Base-by-base conservation (phyloP, 768 basidiomycete species). In the Tricholoma furcatifolium region DNA sequence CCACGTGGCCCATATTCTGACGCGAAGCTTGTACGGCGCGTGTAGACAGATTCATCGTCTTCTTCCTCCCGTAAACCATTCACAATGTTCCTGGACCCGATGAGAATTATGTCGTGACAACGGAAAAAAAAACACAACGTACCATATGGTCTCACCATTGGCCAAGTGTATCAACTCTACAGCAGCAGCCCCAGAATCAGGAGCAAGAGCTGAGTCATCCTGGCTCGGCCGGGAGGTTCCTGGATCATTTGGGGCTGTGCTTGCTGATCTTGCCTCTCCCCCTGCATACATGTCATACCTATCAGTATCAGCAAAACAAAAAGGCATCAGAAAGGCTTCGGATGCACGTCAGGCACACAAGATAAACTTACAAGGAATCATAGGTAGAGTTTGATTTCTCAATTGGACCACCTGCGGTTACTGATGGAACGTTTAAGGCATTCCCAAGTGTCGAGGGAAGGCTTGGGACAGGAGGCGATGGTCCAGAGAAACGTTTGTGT, bases 91-190 rank as follows among this genome's bases (percentile, higher is more conserved):
- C 89, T 88, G 62, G 44, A 30, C 23, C 43, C 59, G 32, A 44
- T 60, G 51, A 57, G 50, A 50, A 59, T 27, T 50, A 53, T 47
- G 32, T 32, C 32, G 43, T 41, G 42, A 43, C 50, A 34, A 59
- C 50, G 50, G n/a, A 21, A 36, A 51, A 36, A 35, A 47, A 27
- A 34, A 35, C 14, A 42, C 54, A 30, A 74, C 83, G 53, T 50
- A 89, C 91, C 91, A 93, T 55, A 93, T 84, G 7, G 88, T 90
- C 65, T 92, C 85, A 20, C 91, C 91, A 63, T 91, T 91, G n/a
- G 88, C 87, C 62, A 91, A 71, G 63, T 93, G 87, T 50, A 93
- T 77, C 40, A 93, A 78, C 68, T 93, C 88, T 27, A 93, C 71
- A 4, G 85, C 71, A 4, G 85, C 90, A 43, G 85, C 80, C 11